Percentiles rank a stretch among this genome's conserved stretches.
These are phyloP conservation scores for Hsuehochloa calcarea DNA, from an alignment of 176 grass and related monocot species.

Conservation along the genomic window DNA sequence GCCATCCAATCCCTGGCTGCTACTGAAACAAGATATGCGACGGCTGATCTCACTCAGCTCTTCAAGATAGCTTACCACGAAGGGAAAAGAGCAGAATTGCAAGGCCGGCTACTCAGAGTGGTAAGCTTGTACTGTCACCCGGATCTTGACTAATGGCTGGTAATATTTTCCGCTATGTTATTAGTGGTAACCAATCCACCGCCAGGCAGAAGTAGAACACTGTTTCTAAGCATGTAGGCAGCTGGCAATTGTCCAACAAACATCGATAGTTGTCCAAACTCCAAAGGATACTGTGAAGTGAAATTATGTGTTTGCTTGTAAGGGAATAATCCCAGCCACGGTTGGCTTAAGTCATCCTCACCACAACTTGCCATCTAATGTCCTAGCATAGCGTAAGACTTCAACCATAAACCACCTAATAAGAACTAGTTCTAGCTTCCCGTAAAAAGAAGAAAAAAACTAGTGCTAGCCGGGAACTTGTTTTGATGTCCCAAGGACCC, in stretches of 20 bases:
- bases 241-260: not conserved
- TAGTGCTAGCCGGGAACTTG: not conserved
- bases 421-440: not conserved
- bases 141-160: not conserved
- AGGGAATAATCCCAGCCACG: not conserved
- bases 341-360: not conserved
- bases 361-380: not conserved
- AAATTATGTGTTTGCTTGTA: not conserved
- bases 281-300: not conserved
- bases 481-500: not conserved
- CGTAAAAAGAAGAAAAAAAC: no score
- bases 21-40: conserved; percentile 33
- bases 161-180: not conserved
- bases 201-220: not conserved
- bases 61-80: conserved; percentile 78
- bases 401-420: not conserved
- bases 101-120: conserved; percentile 78
- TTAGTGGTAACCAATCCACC: not conserved
- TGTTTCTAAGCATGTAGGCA: not conserved
- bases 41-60: conserved; percentile 79
- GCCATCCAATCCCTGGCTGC: conserved; percentile 48
- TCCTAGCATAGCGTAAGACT: not conserved
- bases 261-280: not conserved
- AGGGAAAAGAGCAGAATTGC: conserved; percentile 61
- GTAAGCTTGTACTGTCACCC: conserved; percentile 31